Percentiles rank a stretch among this genome's conserved stretches.
Evolutionary conservation across 805 yeast genomes (phyloP).

Genomic region (Peterozyma toletana): DNA sequence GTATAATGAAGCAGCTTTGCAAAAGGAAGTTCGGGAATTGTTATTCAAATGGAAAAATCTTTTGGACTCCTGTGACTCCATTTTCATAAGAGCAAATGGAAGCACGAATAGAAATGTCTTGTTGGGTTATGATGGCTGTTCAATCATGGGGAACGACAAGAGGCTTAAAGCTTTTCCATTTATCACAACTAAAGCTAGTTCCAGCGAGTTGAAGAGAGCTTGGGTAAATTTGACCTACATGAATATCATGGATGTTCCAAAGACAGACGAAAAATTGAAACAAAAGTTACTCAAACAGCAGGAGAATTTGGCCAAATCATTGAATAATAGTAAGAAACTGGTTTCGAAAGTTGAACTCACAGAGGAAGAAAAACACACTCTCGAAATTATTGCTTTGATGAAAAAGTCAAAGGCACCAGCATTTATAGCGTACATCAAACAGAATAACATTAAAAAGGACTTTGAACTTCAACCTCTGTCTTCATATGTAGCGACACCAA

Average conservation of each 20-base stretch:
- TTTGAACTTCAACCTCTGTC: constrained; percentile 47
- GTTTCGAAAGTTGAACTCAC: constrained; percentile 13
- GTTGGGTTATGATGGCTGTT: constrained; percentile 58
- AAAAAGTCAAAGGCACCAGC: constrained; percentile 76
- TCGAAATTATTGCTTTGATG: constrained; percentile 50
- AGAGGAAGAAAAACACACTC: constrained; percentile 42
- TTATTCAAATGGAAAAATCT: constrained; percentile 57
- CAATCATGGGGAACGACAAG: constrained; percentile 43
- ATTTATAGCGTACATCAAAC: constrained; percentile 51
- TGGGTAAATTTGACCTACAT: constrained; percentile 75
- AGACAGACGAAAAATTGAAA: constrained; percentile 24
- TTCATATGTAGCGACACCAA: constrained; percentile 53
- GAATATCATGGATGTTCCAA: constrained; percentile 47
- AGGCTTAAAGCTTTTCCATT: constrained; percentile 76
- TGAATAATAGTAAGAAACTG: constrained; percentile 11
- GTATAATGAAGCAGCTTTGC: constrained; percentile 79
- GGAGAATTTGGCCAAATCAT: constrained; percentile 19
- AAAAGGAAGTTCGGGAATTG: constrained; percentile 68
- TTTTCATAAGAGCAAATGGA: constrained; percentile 80
- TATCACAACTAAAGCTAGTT: constrained; percentile 83
- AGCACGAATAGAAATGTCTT: constrained; percentile 55
- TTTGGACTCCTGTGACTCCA: constrained; percentile 54
- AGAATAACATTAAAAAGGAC: constrained; percentile 47
- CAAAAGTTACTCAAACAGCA: constrained; percentile 22
- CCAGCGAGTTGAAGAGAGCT: constrained; percentile 69